A percentile compares a stretch with the other conserved stretches of the same genome.
Conservation (phyloP, 192 early-diverging fungal genomes). For the Gaertneriomyces semiglobifer region DNA sequence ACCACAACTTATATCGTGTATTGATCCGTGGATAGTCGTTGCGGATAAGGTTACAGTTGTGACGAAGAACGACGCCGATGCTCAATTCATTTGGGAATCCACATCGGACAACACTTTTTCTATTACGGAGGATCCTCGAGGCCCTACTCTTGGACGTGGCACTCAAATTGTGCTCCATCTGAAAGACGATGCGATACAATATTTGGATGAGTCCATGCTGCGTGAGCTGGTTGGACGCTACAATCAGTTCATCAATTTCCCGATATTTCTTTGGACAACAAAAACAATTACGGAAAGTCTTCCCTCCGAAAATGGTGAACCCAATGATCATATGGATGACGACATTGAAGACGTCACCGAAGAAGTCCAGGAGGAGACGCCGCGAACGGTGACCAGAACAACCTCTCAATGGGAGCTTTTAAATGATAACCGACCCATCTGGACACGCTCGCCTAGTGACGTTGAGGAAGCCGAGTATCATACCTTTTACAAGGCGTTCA, state of each 20-base stretch:
- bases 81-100: constrained; percentile 94
- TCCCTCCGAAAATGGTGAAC: constrained; percentile 40
- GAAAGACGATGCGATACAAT: constrained; percentile 84
- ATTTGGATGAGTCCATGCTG: constrained; percentile 68
- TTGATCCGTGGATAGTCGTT: constrained; percentile 49
- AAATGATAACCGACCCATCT: constrained; percentile 91
- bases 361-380: constrained; percentile 35
- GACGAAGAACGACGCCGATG: constrained; percentile 80
- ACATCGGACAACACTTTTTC: constrained; percentile 87
- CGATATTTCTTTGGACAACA: constrained; percentile 78
- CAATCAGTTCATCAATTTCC: constrained; percentile 97
- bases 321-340: constrained; percentile 42
- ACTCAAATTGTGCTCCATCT: constrained; percentile 89
- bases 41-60: constrained; percentile 93
- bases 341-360: constrained; percentile 58
- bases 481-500: constrained; percentile 82
- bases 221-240: constrained; percentile 76
- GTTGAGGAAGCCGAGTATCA: constrained; percentile 81
- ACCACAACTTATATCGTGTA: not conserved
- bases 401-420: constrained; percentile 71
- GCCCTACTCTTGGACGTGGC: constrained; percentile 87
- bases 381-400: constrained; percentile 50
- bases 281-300: constrained; percentile 60
- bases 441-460: constrained; percentile 78
- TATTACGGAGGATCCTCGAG: constrained; percentile 84